Evolutionary conservation across 2,329 filamentous ascomycete species (phyloP).

Genomic region (Cercospora sojina): DNA sequence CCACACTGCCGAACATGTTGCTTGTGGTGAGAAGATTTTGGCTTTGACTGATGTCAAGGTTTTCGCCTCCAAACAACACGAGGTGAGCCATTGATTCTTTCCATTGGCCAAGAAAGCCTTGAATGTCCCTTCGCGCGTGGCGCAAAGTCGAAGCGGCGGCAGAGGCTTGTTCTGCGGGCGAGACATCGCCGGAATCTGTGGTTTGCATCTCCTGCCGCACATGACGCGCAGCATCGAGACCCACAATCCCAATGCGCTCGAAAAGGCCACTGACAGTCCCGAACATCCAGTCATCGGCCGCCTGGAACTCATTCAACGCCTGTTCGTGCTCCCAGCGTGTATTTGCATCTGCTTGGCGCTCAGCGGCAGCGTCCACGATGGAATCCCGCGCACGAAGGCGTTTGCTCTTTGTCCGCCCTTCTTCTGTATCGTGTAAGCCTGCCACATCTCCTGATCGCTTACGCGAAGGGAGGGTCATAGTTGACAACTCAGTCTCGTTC

Average conservation of each 20-base stretch:
- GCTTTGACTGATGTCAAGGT: slow-evolving; percentile 28
- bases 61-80: slow-evolving; percentile 31
- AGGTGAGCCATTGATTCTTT: slow-evolving; percentile 33
- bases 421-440: slow-evolving; percentile 59
- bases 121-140: slow-evolving; percentile 28
- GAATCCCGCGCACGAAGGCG: slow-evolving; percentile 61
- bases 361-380: slow-evolving; percentile 48
- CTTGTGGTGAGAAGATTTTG: slow-evolving; percentile 15
- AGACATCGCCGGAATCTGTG: background rate
- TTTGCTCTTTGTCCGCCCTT: slow-evolving; percentile 59
- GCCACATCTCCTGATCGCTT: slow-evolving; percentile 63
- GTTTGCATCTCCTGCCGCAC: slow-evolving; percentile 33
- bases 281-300: slow-evolving; percentile 60
- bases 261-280: slow-evolving; percentile 55
- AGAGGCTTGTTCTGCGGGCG: background rate
- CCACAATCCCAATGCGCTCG: slow-evolving; percentile 51
- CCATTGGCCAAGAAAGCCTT: slow-evolving; percentile 32
- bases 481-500: slow-evolving; percentile 33
- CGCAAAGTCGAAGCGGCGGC: slow-evolving; percentile 14
- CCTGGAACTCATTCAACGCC: slow-evolving; percentile 52
- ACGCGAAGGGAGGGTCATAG: slow-evolving; percentile 46
- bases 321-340: slow-evolving; percentile 55
- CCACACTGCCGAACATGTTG: slow-evolving; percentile 19
- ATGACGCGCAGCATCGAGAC: slow-evolving; percentile 32
- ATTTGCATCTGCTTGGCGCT: slow-evolving; percentile 48